Evolutionary conservation across 2,329 filamentous ascomycete species (phyloP), one percentile per base, ranked within the genome.

Genomic region (Monilinia fructigena): DNA sequence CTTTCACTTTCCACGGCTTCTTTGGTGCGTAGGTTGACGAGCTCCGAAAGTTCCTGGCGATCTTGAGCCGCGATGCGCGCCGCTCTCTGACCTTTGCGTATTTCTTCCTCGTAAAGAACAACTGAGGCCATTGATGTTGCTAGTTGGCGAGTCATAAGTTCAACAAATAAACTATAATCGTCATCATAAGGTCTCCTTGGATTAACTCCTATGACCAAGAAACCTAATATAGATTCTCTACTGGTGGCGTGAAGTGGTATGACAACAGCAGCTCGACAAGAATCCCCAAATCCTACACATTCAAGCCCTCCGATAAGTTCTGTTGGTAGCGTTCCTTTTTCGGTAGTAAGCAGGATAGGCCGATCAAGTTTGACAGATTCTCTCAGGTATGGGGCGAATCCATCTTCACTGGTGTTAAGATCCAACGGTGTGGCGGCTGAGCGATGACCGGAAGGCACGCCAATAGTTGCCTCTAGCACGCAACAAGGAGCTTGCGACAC

Each of bases 61-160:
- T 95, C 91, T 68, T 91, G 79, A 2, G 89, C 90, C 12, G 91
- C 91, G 40, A 50, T 92, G 81, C 66, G 85, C 86, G 91, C 91
- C 1, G 90, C 91, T 71, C 82, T 84, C 76, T 92, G 88, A 0
- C 90, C 89, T 67, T 90, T 83, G 67, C 85, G 85, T 70, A 94
- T 93, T 75, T 95, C 91, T 70, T 94, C 91, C 75, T 94, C 91
- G 66, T 93, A 93, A 2, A 95, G 78, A 0, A 93, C 90, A 0
- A 93, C 91, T 0, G 90, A 93, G 1, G 91, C 91, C 76, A 94
- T 83, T 0, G 90, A 92, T 0, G 90, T 94, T 8, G 89, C 89
- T 10, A 94, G 80, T 74, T 94, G 91, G 26, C 90, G 84, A 54
- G 87, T 89, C 7, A 94, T 78, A 1, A 94, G 81, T 72, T 90